Evolutionary conservation across 2,329 filamentous ascomycete species (phyloP).

Genomic region (Drechslerella coelobrocha): DNA sequence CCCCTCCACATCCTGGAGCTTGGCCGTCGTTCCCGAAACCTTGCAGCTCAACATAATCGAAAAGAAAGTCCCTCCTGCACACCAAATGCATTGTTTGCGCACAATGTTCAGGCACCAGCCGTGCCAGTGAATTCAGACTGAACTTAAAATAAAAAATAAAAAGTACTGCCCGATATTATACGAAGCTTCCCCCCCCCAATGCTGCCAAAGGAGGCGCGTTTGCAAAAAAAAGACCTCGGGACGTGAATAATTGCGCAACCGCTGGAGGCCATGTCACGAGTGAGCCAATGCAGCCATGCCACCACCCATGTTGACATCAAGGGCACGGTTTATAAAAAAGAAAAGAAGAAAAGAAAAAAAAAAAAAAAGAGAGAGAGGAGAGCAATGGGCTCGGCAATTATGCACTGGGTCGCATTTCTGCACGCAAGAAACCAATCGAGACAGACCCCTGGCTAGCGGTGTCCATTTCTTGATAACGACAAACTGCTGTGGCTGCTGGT

Average conservation of each 20-base stretch:
- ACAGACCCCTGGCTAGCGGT: conserved; percentile 31
- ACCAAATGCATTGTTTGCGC: conserved; percentile 28
- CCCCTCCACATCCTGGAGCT: conserved; percentile 21
- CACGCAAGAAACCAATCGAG: conserved; percentile 41
- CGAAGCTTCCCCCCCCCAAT: conserved; percentile 17
- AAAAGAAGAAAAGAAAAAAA: conserved; percentile 14
- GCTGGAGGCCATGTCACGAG: conserved; percentile 40
- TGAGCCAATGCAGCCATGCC: conserved; percentile 40
- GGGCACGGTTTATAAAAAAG: conserved; percentile 15
- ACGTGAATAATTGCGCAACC: conserved; percentile 50
- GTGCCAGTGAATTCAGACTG: conserved; percentile 9
- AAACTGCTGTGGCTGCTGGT: conserved; percentile 6
- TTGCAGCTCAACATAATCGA: conserved; percentile 31
- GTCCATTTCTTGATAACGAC: conserved; percentile 8
- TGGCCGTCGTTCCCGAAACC: conserved; percentile 24
- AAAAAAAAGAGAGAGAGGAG: no score
- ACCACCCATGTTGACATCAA: conserved; percentile 48
- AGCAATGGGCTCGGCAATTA: conserved; percentile 13
- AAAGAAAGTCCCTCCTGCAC: conserved; percentile 47
- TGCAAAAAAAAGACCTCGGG: conserved; percentile 7
- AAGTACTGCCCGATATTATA: conserved; percentile 17
- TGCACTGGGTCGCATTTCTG: conserved; percentile 18
- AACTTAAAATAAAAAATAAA: conserved; percentile 34
- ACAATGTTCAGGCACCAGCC: conserved; percentile 40
- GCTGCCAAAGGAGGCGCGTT: conserved; percentile 6